Conservation (phyloP, 805 yeast genomes). For the Nakazawaea pomicola region DNA sequence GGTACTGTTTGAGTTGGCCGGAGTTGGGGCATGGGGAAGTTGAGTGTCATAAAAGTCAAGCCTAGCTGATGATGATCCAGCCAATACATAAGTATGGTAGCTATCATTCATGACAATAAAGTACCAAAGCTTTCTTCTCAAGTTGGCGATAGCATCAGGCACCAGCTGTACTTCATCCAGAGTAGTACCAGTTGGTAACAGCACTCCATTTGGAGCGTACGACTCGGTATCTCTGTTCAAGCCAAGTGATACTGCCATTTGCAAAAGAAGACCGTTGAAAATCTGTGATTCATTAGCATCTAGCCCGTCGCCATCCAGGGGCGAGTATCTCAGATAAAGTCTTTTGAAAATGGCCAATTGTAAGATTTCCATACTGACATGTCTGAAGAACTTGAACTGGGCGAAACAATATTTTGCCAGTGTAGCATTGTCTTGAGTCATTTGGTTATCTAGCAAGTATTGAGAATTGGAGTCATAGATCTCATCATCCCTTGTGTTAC, state of each 20-base stretch:
- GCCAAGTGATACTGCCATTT: constrained; percentile 40
- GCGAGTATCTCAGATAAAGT: constrained; percentile 36
- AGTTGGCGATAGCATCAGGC: constrained; percentile 9
- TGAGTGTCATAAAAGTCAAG: constrained; percentile 17
- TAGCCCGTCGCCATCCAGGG: constrained; percentile 47
- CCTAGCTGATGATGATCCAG: constrained; percentile 19
- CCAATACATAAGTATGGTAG: constrained; percentile 18
- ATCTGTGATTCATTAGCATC: constrained; percentile 36
- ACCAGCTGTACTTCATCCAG: too few relatives aligned
- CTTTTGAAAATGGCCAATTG: constrained; percentile 37
- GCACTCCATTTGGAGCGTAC: constrained; percentile 4
- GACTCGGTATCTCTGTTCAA: constrained; percentile 34
- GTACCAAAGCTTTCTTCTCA: constrained; percentile 28
- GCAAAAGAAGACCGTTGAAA: constrained; percentile 30
- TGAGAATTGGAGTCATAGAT: constrained; percentile 18
- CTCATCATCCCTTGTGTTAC: constrained; percentile 19
- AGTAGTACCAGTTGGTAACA: too few relatives aligned
- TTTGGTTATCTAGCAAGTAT: constrained; percentile 32
- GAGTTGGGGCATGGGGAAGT: constrained; percentile 12
- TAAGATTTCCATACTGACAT: constrained; percentile 34
- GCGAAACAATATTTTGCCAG: constrained; percentile 34
- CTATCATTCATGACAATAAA: constrained; percentile 19
- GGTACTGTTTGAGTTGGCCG: constrained; percentile 13
- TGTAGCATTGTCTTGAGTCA: constrained; percentile 32
- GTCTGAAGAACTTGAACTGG: constrained; percentile 33